These are phyloP conservation scores for Thalassiosira sp. DNA, from an alignment of 352 stramenopile genomes.

Conservation along the genomic window DNA sequence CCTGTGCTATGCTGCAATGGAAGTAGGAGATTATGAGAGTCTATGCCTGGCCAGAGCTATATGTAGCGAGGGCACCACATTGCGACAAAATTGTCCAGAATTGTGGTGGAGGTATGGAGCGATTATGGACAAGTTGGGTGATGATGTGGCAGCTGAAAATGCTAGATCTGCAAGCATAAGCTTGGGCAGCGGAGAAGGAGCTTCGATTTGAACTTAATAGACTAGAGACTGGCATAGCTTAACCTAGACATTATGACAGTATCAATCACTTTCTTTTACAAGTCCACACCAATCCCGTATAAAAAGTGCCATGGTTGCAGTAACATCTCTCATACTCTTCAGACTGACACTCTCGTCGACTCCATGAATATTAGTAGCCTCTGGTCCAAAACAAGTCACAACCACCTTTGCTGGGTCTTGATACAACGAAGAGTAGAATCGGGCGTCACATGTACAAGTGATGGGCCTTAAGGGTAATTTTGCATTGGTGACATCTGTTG, in stretches of 20 bases:
- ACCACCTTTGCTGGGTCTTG: slow-evolving; percentile 31
- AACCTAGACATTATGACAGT: not conserved
- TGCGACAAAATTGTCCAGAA: slow-evolving; percentile 74
- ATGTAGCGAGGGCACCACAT: slow-evolving; percentile 72
- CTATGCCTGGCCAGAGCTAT: slow-evolving; percentile 69
- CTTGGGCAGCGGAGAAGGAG: slow-evolving; percentile 57
- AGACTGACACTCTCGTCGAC: slow-evolving; percentile 40
- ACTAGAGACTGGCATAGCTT: not conserved
- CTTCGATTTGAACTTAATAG: slow-evolving; percentile 10
- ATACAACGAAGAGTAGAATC: slow-evolving; percentile 30
- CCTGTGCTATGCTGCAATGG: slow-evolving; percentile 70
- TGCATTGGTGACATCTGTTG: not conserved
- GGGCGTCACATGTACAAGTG: slow-evolving; percentile 30
- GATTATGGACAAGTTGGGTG: slow-evolving; percentile 72
- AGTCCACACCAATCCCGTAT: slow-evolving; percentile 40
- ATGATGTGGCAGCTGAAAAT: slow-evolving; percentile 78
- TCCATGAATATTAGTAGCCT: slow-evolving; percentile 28
- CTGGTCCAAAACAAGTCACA: slow-evolving; percentile 34
- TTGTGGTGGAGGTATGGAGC: slow-evolving; percentile 78
- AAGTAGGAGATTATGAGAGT: slow-evolving; percentile 68
- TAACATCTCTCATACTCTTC: slow-evolving; percentile 28
- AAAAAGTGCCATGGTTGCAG: slow-evolving; percentile 29
- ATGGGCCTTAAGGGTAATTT: slow-evolving; percentile 22
- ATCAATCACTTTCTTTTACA: slow-evolving; percentile 15
- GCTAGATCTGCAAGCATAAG: slow-evolving; percentile 63